phyloP scores from a whole-genome alignment of 352 stramenopile genomes.

The Phytophthora constricta region DNA sequence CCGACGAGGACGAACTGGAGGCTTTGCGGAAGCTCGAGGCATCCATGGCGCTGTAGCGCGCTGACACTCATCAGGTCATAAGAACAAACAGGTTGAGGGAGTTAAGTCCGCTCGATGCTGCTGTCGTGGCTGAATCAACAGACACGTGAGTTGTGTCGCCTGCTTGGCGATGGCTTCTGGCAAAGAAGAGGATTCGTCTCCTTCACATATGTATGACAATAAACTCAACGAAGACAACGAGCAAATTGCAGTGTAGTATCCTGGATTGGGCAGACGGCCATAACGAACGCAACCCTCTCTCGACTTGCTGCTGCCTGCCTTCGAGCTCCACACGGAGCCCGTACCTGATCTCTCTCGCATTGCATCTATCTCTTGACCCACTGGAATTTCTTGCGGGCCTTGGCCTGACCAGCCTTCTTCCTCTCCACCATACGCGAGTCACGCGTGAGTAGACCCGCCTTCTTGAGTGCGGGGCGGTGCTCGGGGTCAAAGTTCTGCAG shows the following conservation, averaged over 20 bases:
- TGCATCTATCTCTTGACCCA: conserved; percentile 97
- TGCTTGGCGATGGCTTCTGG: conserved; percentile 3
- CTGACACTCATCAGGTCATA: conserved; percentile 14
- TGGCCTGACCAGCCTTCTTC: conserved; percentile 96
- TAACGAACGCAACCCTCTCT: conserved; percentile 7
- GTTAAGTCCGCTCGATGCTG: background rate
- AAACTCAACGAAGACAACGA: conserved; percentile 24
- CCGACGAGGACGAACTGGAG: conserved; percentile 87
- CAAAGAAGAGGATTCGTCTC: no score
- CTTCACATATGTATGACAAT: conserved; percentile 47
- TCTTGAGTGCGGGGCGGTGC: conserved; percentile 92
- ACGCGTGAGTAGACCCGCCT: conserved; percentile 92
- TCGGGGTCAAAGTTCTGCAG: conserved; percentile 95
- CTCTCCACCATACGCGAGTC: conserved; percentile 96
- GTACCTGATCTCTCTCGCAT: conserved; percentile 15
- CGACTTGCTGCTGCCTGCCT: conserved; percentile 11
- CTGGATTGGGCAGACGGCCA: conserved; percentile 21
- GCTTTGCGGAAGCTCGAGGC: conserved; percentile 85
- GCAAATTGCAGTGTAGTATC: conserved; percentile 21
- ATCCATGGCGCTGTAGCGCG: conserved; percentile 80
- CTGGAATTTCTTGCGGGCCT: conserved; percentile 97
- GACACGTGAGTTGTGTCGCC: background rate
- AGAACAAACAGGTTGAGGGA: conserved; percentile 15
- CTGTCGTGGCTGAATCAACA: background rate
- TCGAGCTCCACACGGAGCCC: conserved; percentile 12